A percentile compares a stretch with the other conserved stretches of the same genome.
These are phyloP conservation scores for Fusarium sp. DNA, from an alignment of 2,329 filamentous ascomycete genomes.

Conservation along the genomic window DNA sequence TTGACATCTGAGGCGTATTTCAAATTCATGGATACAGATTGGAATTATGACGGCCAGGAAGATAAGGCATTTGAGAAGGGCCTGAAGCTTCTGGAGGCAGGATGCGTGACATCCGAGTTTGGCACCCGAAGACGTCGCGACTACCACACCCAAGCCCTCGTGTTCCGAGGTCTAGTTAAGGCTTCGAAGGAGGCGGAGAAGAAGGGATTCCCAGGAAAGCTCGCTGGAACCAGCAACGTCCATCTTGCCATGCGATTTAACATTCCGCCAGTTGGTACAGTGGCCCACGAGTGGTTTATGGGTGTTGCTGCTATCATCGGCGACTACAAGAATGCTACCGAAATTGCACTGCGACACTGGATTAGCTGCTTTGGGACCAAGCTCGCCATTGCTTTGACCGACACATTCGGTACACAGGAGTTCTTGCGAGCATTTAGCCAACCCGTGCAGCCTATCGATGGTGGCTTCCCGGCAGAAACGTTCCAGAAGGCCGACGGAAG, in stretches of 20 bases:
- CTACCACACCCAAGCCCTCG: slow-evolving; percentile 93
- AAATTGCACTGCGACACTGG: slow-evolving; percentile 88
- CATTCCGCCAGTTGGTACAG: slow-evolving; percentile 85
- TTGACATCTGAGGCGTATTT: slow-evolving; percentile 97
- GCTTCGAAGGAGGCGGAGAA: slow-evolving; percentile 77
- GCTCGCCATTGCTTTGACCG: slow-evolving; percentile 88
- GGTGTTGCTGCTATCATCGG: slow-evolving; percentile 90
- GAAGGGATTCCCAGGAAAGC: slow-evolving; percentile 74
- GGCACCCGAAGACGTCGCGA: slow-evolving; percentile 89
- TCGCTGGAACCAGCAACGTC: slow-evolving; percentile 94
- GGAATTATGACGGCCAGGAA: slow-evolving; percentile 88
- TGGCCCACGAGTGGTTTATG: slow-evolving; percentile 99
- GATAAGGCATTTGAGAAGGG: slow-evolving; percentile 88
- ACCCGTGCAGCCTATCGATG: slow-evolving; percentile 62
- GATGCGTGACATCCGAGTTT: slow-evolving; percentile 93
- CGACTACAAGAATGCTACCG: slow-evolving; percentile 86
- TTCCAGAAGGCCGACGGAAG: slow-evolving; percentile 55
- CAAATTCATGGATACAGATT: slow-evolving; percentile 93
- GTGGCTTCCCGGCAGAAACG: slow-evolving; percentile 55
- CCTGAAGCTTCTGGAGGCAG: slow-evolving; percentile 77
- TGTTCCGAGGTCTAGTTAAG: slow-evolving; percentile 85
- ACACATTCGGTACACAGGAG: slow-evolving; percentile 92
- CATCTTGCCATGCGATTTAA: slow-evolving; percentile 95
- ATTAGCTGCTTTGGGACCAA: slow-evolving; percentile 88
- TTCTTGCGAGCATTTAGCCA: slow-evolving; percentile 88